Conservation (phyloP, 306 rosid genomes). For the Medicago ruthenica region DNA sequence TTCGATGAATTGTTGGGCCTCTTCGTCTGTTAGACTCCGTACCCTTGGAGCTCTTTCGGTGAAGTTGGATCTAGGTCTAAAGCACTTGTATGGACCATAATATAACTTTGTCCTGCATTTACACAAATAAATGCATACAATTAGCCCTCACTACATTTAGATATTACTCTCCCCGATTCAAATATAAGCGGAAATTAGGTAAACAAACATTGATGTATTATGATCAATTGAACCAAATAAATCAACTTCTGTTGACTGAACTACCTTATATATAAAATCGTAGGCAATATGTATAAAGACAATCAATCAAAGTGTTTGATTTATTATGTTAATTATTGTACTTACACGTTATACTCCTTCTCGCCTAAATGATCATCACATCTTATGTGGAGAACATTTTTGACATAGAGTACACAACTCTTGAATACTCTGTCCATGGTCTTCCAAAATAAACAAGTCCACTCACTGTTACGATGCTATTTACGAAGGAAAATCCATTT, state of each 20-base stretch:
- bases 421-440: conserved; percentile 81
- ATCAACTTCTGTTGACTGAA: too few species aligned
- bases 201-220: too few species aligned
- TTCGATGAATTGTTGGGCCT: conserved; percentile 61
- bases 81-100: conserved; percentile 76
- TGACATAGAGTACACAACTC: conserved; percentile 71
- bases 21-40: conserved; percentile 54
- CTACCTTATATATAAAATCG: too few species aligned
- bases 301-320: not conserved
- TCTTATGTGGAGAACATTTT: conserved; percentile 60
- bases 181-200: too few species aligned
- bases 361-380: conserved; percentile 72
- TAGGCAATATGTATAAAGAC: not conserved
- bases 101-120: conserved; percentile 54
- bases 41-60: conserved; percentile 68
- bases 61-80: conserved; percentile 71
- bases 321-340: conserved; percentile 41
- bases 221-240: too few species aligned
- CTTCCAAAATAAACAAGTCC: conserved; percentile 72
- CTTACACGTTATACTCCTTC: conserved; percentile 63
- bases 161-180: too few species aligned
- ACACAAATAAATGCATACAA: not conserved
- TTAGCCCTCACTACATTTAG: not conserved
- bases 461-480: conserved; percentile 56
- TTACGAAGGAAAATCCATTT: conserved; percentile 72